Base-by-base conservation (phyloP, 805 yeast species). In the Starmerella kuoi region DNA sequence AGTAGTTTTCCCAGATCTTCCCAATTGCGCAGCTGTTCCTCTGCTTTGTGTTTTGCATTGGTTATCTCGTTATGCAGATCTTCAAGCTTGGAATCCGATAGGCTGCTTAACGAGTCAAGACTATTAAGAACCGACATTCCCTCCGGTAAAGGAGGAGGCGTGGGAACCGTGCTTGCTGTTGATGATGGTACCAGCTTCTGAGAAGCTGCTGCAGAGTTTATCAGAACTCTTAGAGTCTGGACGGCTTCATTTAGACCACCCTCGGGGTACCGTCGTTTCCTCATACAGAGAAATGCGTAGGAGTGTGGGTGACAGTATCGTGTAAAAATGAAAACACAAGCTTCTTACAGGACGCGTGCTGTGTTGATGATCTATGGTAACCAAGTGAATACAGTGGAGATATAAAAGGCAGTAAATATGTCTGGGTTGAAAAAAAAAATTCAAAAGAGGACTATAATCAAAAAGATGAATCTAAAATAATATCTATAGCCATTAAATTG, bases 1-100 rank as follows among this genome's bases (percentile, higher is more conserved):
- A 53, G 45, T 23, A 49, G 48, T 41, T 44, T 43, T 18, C 45
- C 46, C 21, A 48, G 50, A 22, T 41, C 32, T 34, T 51, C 53
- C 53, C 55, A 53, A 15, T 31, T 22, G 19, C 37, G 37, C 15
- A 45, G 40, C 18, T 44, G 38, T 11, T 18, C 23, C 19, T 22
- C 31, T 19, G 37, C 39, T 3, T 23, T 8, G 14, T 18, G 19
- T 6, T 34, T 36, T 15, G 37, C 42, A 7, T 3, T 33, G 3
- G 31, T 25, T 17, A 48, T 32, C 20, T 44, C 42, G 7, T 6
- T 19, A 11, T 18, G 37, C 20, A 48, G 31, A 14, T 23, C 21
- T 20, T 23, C 42, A 18, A 48, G 41, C 24, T 38, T 46, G 11
- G 19, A 27, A 37, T 42, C 43, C 17, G 30, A 28, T 23, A 45